These are phyloP conservation scores for Tricholoma sp. DNA, from an alignment of 768 basidiomycete species.

Conservation along the genomic window DNA sequence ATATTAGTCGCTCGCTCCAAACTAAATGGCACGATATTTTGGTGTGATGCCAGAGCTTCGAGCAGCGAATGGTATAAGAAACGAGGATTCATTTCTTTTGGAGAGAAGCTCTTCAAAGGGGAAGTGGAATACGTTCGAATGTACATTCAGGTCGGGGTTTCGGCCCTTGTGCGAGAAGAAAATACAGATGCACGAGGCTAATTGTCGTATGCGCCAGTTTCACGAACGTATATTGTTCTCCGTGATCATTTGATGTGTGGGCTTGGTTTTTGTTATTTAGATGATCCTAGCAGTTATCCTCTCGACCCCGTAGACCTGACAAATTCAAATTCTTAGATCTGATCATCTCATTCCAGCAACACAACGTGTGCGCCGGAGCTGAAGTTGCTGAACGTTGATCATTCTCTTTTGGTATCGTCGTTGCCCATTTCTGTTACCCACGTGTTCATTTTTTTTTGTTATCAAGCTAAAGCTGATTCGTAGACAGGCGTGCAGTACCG, in stretches of 20 bases:
- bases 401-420: background rate
- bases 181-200: background rate
- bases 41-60: slow-evolving; percentile 51
- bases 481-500: background rate
- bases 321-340: background rate
- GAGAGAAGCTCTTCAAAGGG: slow-evolving; percentile 47
- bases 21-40: slow-evolving; percentile 36
- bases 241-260: background rate
- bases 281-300: background rate
- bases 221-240: background rate
- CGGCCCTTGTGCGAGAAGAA: background rate
- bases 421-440: background rate
- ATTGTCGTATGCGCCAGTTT: background rate
- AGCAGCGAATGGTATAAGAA: slow-evolving; percentile 42
- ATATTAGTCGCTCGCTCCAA: slow-evolving; percentile 27
- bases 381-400: background rate
- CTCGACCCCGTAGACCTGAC: background rate
- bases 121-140: slow-evolving; percentile 53
- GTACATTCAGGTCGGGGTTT: slow-evolving; percentile 19
- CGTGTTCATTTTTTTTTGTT: background rate
- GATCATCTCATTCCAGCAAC: background rate
- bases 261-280: background rate
- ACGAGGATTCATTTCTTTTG: slow-evolving; percentile 46
- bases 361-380: background rate
- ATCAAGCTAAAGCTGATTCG: background rate